Percentiles rank a stretch among this genome's conserved stretches.
Evolutionary conservation across 345 rosid genomes (phyloP).

Genomic region (Eucalyptus cloeziana): DNA sequence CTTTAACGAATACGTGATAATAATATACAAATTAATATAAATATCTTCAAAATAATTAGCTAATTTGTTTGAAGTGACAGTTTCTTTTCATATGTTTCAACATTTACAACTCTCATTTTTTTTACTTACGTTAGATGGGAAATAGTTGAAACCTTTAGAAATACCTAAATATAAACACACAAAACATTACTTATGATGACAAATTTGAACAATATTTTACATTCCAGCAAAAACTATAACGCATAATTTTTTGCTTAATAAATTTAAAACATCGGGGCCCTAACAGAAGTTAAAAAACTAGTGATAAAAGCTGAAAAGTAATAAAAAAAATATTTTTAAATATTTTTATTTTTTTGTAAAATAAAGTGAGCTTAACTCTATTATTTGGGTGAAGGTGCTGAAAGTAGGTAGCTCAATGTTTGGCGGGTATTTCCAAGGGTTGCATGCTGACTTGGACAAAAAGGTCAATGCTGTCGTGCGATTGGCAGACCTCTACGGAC

Average conservation of each 20-base stretch:
- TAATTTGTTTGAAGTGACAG: neutral
- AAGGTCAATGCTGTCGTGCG: slow-evolving; percentile 11
- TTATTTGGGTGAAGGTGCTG: slow-evolving; percentile 3
- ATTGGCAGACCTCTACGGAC: slow-evolving; percentile 22
- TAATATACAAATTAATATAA: neutral
- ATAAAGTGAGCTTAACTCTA: neutral
- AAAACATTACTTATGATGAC: neutral
- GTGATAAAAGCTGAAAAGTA: too few species aligned
- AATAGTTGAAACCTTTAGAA: neutral
- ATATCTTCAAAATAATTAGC: neutral
- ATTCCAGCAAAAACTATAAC: too few species aligned
- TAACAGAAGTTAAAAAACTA: too few species aligned
- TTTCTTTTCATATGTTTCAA: neutral
- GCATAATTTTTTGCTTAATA: too few species aligned
- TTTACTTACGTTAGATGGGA: neutral
- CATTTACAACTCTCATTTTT: neutral
- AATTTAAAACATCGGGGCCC: too few species aligned
- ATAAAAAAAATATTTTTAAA: too few species aligned
- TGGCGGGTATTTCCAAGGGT: slow-evolving; percentile 3
- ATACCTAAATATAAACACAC: neutral
- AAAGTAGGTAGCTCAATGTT: slow-evolving; percentile 3
- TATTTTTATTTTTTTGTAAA: too few species aligned
- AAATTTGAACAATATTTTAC: neutral
- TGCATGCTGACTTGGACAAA: slow-evolving; percentile 2
- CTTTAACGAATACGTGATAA: neutral